Conservation (phyloP, 164 flowering plant species). For the Kingdonia uniflora region DNA sequence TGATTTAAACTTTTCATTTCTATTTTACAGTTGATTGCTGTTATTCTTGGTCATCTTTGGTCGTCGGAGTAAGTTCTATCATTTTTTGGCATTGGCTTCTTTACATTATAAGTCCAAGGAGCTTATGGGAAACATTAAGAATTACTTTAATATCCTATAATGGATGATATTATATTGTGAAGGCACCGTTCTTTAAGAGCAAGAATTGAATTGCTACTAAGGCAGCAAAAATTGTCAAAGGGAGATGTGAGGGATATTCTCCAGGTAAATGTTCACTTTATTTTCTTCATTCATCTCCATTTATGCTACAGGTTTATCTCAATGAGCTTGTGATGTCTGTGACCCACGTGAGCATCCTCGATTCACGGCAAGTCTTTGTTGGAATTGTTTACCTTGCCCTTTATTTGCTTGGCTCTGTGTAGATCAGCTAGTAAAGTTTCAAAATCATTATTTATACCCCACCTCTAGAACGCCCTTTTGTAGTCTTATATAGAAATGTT, state of each 20-base stretch:
- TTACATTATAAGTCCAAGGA: background rate
- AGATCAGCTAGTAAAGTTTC: no score
- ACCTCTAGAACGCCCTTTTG: no score
- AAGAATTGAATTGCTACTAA: conserved; percentile 75
- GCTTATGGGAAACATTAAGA: no score
- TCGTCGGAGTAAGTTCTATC: conserved; percentile 75
- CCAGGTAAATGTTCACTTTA: conserved; percentile 41
- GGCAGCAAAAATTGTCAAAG: conserved; percentile 74
- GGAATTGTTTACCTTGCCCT: no score
- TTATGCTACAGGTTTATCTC: no score
- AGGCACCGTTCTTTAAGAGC: conserved; percentile 76
- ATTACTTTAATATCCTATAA: background rate
- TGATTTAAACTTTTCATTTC: conserved; percentile 4
- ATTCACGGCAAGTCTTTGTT: no score
- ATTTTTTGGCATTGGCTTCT: background rate
- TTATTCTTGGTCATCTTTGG: conserved; percentile 94
- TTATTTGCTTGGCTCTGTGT: no score
- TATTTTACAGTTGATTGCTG: conserved; percentile 73
- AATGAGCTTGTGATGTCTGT: no score
- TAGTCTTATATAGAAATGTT: no score
- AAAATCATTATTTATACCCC: no score
- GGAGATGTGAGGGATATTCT: conserved; percentile 66
- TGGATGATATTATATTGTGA: conserved; percentile 4
- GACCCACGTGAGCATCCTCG: no score
- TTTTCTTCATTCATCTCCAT: background rate